These are phyloP conservation scores for Pleurozium schreberi DNA, from an alignment of 225 moss, liverwort and hornwort genomes.

Conservation along the genomic window DNA sequence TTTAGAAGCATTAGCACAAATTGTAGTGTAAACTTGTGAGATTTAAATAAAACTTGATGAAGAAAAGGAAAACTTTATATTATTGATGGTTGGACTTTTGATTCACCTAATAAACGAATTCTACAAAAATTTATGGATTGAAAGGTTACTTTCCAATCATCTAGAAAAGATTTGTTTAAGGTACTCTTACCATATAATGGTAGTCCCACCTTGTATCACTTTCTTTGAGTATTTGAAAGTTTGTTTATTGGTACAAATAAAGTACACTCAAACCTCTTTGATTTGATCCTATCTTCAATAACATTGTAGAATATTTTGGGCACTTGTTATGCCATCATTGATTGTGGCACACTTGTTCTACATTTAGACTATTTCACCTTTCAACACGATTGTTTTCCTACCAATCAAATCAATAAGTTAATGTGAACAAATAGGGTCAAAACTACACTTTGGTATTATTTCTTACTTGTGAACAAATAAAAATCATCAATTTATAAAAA, in stretches of 20 bases:
- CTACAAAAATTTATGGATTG: too few relatives aligned
- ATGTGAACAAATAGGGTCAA: not conserved
- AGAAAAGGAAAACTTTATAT: too few relatives aligned
- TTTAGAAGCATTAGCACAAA: too few relatives aligned
- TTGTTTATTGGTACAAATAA: not conserved
- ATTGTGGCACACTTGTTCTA: rapidly evolving
- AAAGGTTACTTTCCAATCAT: too few relatives aligned
- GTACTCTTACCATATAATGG: too few relatives aligned
- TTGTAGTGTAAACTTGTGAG: too few relatives aligned
- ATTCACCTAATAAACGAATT: too few relatives aligned
- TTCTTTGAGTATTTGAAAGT: not conserved
- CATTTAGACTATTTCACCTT: not conserved
- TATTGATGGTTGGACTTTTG: too few relatives aligned
- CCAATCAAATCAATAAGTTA: not conserved
- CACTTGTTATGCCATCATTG: rapidly evolving
- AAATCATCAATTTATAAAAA: not conserved
- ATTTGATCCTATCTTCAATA: not conserved
- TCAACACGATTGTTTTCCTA: not conserved
- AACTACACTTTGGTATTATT: not conserved
- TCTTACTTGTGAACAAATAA: not conserved
- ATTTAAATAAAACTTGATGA: too few relatives aligned
- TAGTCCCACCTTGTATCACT: too few relatives aligned
- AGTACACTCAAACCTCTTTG: not conserved
- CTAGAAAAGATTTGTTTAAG: too few relatives aligned
- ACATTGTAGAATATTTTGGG: not conserved